These are phyloP conservation scores for Fusarium citri DNA, from an alignment of 2,329 filamentous ascomycete genomes.

Conservation along the genomic window DNA sequence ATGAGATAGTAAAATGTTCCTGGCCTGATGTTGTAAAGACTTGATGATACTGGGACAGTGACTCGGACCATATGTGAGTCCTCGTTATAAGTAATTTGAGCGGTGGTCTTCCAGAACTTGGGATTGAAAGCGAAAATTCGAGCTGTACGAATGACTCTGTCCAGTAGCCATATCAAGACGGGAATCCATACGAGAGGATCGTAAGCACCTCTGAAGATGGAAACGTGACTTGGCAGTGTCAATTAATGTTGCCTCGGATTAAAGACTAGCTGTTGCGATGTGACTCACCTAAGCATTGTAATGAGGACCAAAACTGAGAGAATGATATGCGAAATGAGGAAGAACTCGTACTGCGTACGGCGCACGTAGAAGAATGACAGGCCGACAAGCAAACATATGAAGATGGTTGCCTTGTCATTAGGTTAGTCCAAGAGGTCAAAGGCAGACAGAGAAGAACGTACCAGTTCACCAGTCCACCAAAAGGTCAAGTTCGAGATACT, in stretches of 20 bases:
- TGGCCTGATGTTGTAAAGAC: constrained; percentile 49
- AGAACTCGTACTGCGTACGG: constrained; percentile 63
- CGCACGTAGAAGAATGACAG: constrained; percentile 65
- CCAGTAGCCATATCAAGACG: neutral
- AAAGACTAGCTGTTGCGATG: fast-evolving
- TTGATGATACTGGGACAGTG: constrained; percentile 50
- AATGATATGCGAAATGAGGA: constrained; percentile 62
- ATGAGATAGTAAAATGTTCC: constrained; percentile 61
- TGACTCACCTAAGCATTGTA: constrained; percentile 62
- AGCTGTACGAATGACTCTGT: neutral
- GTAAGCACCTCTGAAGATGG: constrained; percentile 63
- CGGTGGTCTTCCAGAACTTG: constrained; percentile 5
- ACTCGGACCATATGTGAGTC: constrained; percentile 57
- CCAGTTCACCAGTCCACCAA: constrained; percentile 63
- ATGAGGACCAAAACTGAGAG: constrained; percentile 62
- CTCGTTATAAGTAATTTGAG: neutral
- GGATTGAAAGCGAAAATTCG: constrained; percentile 1
- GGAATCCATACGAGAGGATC: constrained; percentile 47
- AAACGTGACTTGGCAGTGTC: constrained; percentile 54
- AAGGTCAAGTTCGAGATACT: constrained; percentile 54
- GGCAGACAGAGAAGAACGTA: constrained; percentile 33
- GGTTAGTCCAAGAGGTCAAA: neutral
- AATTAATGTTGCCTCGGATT: neutral
- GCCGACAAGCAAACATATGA: constrained; percentile 58
- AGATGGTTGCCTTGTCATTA: constrained; percentile 53